phyloP scores from a whole-genome alignment of 2,329 filamentous ascomycete genomes.

The Diaporthe ampelina region DNA sequence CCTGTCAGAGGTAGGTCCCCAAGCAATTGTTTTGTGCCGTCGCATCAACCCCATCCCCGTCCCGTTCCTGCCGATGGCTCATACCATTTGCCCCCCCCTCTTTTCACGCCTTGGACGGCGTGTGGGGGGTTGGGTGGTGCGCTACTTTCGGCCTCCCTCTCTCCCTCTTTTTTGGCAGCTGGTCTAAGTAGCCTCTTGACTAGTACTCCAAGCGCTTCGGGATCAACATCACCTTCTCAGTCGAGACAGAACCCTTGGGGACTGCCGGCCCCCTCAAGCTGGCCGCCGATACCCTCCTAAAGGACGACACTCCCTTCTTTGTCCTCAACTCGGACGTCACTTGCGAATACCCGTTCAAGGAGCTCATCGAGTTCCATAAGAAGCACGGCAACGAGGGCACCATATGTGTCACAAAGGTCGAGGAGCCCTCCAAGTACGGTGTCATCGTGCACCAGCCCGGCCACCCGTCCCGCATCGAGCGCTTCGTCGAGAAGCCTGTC shows the following conservation, averaged over 20 bases:
- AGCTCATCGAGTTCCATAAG: slow-evolving; percentile 93
- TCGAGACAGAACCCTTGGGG: slow-evolving; percentile 95
- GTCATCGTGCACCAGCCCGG: slow-evolving; percentile 97
- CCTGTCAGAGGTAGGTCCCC: slow-evolving; percentile 77
- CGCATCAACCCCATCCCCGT: background rate
- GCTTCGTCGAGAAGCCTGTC: slow-evolving; percentile 99
- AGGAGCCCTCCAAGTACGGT: slow-evolving; percentile 99
- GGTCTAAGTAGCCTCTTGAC: slow-evolving; percentile 1
- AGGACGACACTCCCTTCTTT: slow-evolving; percentile 96
- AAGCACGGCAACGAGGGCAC: slow-evolving; percentile 94
- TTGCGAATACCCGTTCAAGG: slow-evolving; percentile 95
- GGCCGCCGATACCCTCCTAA: slow-evolving; percentile 90
- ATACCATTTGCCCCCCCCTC: background rate
- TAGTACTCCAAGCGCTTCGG: slow-evolving; percentile 93
- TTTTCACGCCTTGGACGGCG: background rate
- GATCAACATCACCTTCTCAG: slow-evolving; percentile 96
- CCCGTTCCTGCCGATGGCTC: background rate
- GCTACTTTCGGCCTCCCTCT: background rate
- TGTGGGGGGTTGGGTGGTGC: no score
- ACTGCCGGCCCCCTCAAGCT: slow-evolving; percentile 97
- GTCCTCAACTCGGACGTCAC: slow-evolving; percentile 99
- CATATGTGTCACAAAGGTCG: slow-evolving; percentile 98
- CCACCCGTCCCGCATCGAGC: slow-evolving; percentile 92
- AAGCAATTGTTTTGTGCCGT: background rate
- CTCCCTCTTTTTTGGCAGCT: background rate